These are phyloP conservation scores for Trichoderma asperellum DNA, from an alignment of 2,329 filamentous ascomycete genomes.

Conservation along the genomic window DNA sequence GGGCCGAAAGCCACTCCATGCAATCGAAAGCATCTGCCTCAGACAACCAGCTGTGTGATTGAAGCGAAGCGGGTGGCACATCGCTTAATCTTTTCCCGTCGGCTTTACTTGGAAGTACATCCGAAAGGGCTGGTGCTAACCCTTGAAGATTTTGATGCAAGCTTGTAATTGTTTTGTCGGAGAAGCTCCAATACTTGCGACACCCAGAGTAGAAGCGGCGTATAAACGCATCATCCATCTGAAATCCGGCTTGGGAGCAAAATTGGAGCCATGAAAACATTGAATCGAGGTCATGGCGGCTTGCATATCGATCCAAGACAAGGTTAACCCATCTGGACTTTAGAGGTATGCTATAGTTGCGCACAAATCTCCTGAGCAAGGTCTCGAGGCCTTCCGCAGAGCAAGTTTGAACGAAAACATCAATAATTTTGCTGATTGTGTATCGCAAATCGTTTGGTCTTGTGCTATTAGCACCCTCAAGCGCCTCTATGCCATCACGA, in stretches of 20 bases:
- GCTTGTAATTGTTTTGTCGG: conserved; percentile 36
- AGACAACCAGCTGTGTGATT: conserved; percentile 10
- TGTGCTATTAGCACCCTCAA: conserved; percentile 31
- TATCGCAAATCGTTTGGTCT: conserved; percentile 35
- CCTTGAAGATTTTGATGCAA: conserved; percentile 27
- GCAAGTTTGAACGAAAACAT: conserved; percentile 38
- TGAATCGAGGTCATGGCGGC: conserved; percentile 36
- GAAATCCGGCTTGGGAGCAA: conserved; percentile 38
- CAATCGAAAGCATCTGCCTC: conserved; percentile 20
- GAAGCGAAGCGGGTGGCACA: neutral
- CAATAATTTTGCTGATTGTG: conserved; percentile 42
- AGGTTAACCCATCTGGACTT: conserved; percentile 38
- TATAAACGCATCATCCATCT: conserved; percentile 39
- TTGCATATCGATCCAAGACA: conserved; percentile 40
- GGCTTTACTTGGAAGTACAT: neutral
- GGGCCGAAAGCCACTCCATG: conserved; percentile 27
- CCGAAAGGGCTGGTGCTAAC: neutral
- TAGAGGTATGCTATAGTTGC: conserved; percentile 36
- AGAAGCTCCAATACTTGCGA: conserved; percentile 43
- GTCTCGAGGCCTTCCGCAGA: conserved; percentile 37
- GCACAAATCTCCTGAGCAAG: conserved; percentile 38
- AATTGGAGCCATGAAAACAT: conserved; percentile 42
- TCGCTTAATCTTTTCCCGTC: neutral
- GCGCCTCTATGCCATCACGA: conserved; percentile 32
- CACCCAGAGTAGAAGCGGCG: conserved; percentile 37